Evolutionary conservation across 2,329 filamentous ascomycete species (phyloP).

Genomic region (Talaromyces piceae): DNA sequence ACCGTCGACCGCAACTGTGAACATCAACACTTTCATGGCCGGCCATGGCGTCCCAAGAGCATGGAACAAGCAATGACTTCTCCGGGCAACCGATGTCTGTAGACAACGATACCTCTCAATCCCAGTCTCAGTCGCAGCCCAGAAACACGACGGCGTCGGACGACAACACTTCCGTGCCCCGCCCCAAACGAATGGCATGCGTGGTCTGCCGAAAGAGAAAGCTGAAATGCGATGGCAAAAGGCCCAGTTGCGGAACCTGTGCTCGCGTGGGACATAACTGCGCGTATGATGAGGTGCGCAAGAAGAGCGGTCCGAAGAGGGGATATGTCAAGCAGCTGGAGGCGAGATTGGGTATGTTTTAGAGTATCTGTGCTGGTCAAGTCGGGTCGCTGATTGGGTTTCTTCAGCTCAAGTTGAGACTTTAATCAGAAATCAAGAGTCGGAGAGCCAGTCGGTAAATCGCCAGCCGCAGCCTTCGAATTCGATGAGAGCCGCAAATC

Average conservation of each 20-base stretch:
- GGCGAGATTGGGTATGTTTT: slow-evolving; percentile 74
- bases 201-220: slow-evolving; percentile 91
- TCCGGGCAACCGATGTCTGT: slow-evolving; percentile 34
- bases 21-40: background rate
- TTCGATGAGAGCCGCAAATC: slow-evolving; percentile 16
- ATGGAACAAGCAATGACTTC: slow-evolving; percentile 53
- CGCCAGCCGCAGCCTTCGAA: slow-evolving; percentile 12
- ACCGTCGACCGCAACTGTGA: too few species aligned
- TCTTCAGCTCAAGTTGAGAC: slow-evolving; percentile 81
- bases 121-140: slow-evolving; percentile 19
- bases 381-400: slow-evolving; percentile 11
- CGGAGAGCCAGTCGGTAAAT: slow-evolving; percentile 22
- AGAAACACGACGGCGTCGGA: slow-evolving; percentile 19
- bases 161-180: slow-evolving; percentile 55
- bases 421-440: slow-evolving; percentile 72
- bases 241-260: slow-evolving; percentile 83
- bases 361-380: too few species aligned
- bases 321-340: slow-evolving; percentile 93
- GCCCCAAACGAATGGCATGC: slow-evolving; percentile 89
- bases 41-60: slow-evolving; percentile 16
- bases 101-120: too few species aligned
- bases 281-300: slow-evolving; percentile 83
- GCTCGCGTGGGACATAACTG: slow-evolving; percentile 78
- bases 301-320: slow-evolving; percentile 90
- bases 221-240: slow-evolving; percentile 76